Percentiles rank a stretch among this genome's conserved stretches.
Evolutionary conservation across 2,329 filamentous ascomycete species (phyloP).

Genomic region (Fusarium sp.): DNA sequence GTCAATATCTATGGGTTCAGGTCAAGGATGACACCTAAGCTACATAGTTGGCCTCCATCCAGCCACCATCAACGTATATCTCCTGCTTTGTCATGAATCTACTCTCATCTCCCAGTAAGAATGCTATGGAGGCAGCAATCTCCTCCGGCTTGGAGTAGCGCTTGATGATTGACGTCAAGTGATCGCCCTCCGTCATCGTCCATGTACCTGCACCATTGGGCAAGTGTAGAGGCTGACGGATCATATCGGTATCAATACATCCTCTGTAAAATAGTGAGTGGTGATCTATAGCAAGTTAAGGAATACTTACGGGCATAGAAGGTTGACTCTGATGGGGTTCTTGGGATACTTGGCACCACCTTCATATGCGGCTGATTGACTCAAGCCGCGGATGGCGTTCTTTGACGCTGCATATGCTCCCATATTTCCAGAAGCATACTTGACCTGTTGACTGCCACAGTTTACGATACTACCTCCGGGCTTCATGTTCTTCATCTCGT

Average conservation of each 20-base stretch:
- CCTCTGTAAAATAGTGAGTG: constrained; percentile 14
- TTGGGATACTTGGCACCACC: constrained; percentile 39
- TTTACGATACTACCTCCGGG: constrained; percentile 59
- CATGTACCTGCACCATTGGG: constrained; percentile 37
- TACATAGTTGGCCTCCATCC: constrained; percentile 41
- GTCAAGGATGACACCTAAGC: not conserved
- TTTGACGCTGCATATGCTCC: constrained; percentile 49
- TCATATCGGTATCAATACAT: constrained; percentile 45
- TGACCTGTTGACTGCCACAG: constrained; percentile 55
- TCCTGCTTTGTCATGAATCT: constrained; percentile 45
- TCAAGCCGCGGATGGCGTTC: constrained; percentile 44
- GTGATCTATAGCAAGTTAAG: not conserved
- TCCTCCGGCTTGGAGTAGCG: constrained; percentile 44
- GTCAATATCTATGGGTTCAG: too few species aligned
- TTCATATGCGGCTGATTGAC: constrained; percentile 43
- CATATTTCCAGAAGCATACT: constrained; percentile 49
- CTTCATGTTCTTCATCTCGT: constrained; percentile 49
- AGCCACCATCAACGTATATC: constrained; percentile 46
- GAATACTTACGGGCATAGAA: constrained; percentile 34
- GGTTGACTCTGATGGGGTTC: constrained; percentile 40
- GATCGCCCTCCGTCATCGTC: constrained; percentile 41
- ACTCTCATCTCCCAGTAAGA: constrained; percentile 46
- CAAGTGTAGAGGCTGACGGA: constrained; percentile 40
- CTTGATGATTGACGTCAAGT: constrained; percentile 41
- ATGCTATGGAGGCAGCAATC: constrained; percentile 44